Conservation (phyloP, 352 stramenopile genomes). For the Aphanomyces astaci region DNA sequence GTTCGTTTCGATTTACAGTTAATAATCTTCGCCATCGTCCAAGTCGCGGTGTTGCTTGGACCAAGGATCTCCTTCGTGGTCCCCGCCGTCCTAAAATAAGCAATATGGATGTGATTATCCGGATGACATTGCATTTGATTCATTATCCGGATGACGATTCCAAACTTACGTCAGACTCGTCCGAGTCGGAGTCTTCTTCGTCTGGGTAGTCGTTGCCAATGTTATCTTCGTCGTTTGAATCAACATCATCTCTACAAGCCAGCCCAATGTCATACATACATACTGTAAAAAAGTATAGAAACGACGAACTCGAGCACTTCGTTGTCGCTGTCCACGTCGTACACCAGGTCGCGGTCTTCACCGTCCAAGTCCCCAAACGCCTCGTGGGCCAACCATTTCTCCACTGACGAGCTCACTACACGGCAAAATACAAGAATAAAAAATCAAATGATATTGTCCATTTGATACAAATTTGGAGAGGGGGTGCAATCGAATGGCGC, state of each 20-base stretch:
- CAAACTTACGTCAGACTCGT: no score
- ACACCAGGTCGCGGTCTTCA: constrained; percentile 64
- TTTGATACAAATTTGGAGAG: no score
- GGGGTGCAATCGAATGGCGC: no score
- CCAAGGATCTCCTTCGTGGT: background rate
- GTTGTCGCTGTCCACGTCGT: constrained; percentile 70
- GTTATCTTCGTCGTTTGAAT: constrained; percentile 80
- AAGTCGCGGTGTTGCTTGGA: background rate
- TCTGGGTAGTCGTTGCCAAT: constrained; percentile 76
- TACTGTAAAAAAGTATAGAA: background rate
- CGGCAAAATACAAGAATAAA: no score
- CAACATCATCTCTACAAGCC: constrained; percentile 51
- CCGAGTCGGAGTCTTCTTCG: constrained; percentile 43
- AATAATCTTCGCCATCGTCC: background rate
- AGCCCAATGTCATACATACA: constrained; percentile 19
- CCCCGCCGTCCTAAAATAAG: no score
- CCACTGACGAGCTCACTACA: constrained; percentile 63
- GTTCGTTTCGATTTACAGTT: no score
- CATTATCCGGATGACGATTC: no score
- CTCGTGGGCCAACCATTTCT: constrained; percentile 69
- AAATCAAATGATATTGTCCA: no score
- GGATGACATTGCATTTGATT: no score
- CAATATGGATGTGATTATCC: no score
- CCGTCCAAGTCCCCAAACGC: constrained; percentile 31
- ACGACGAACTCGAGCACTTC: constrained; percentile 40